phyloP scores from a whole-genome alignment of 176 grass and related monocot genomes.

The Oryza brachyantha region DNA sequence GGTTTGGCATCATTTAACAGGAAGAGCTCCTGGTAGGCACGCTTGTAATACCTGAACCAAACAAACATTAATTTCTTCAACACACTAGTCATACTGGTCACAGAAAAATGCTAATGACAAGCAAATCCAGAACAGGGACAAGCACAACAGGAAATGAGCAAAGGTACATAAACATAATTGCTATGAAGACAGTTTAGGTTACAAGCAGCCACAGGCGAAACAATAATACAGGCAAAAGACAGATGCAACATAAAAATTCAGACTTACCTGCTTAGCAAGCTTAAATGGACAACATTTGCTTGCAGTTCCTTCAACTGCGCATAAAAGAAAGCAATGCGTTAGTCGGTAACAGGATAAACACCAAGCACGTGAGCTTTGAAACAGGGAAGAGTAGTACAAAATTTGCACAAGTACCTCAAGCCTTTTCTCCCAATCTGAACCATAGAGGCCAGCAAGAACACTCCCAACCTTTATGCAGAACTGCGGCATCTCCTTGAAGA shows the following conservation, averaged over 20 bases:
- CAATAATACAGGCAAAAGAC: neutral
- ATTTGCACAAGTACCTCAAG: conserved; percentile 66
- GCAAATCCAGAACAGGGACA: conserved; percentile 3
- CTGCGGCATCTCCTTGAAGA: conserved; percentile 95
- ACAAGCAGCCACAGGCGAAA: neutral
- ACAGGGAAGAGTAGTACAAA: neutral
- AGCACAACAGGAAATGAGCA: neutral
- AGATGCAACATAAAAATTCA: neutral
- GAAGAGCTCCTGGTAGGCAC: conserved; percentile 88
- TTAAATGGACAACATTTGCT: conserved; percentile 79
- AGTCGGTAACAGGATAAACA: neutral
- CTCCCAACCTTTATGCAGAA: conserved; percentile 86
- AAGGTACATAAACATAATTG: neutral
- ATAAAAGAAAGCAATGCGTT: conserved; percentile 23
- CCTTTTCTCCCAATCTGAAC: conserved; percentile 90
- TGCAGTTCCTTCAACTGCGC: conserved; percentile 85
- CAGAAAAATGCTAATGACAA: neutral
- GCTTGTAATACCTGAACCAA: conserved; percentile 75
- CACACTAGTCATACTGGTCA: neutral
- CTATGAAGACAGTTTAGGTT: neutral
- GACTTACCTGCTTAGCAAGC: conserved; percentile 74
- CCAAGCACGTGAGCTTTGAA: conserved; percentile 4
- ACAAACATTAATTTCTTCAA: conserved; percentile 20
- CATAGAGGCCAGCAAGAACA: conserved; percentile 65
- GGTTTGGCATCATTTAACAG: conserved; percentile 46